Percentiles rank a stretch among this genome's conserved stretches.
These are phyloP conservation scores for Cydonia oblonga DNA, from an alignment of 331 rosid genomes.

Conservation along the genomic window DNA sequence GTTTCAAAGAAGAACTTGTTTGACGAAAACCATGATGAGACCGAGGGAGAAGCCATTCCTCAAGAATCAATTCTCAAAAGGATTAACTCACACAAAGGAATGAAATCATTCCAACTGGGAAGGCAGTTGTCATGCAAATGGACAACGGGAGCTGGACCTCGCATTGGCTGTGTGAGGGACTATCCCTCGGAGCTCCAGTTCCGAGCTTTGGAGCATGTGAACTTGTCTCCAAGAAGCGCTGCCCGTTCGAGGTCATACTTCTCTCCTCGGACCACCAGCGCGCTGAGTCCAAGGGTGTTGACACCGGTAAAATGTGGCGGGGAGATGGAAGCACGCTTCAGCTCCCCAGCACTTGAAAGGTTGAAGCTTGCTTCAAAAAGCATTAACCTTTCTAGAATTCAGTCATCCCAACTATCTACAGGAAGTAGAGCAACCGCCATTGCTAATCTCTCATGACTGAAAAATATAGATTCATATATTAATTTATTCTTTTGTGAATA, in stretches of 20 bases:
- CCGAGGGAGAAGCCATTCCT: conserved; percentile 40
- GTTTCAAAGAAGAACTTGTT: conserved; percentile 11
- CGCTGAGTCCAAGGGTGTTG: conserved; percentile 29
- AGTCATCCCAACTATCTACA: conserved; percentile 31
- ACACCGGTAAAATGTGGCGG: conserved; percentile 8
- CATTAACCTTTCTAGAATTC: conserved; percentile 16
- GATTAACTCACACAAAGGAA: conserved; percentile 71
- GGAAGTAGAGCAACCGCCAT: conserved; percentile 30
- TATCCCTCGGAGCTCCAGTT: conserved; percentile 83
- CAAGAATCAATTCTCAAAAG: conserved; percentile 65
- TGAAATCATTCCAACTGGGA: conserved; percentile 74
- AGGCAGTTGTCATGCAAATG: conserved; percentile 88
- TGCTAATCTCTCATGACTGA: conserved; percentile 18
- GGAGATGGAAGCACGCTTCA: conserved; percentile 9
- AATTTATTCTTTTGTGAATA: conserved; percentile 54
- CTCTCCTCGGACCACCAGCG: conserved; percentile 19
- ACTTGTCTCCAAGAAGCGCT: conserved; percentile 64
- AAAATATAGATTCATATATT: conserved; percentile 24
- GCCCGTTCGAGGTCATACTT: conserved; percentile 22
- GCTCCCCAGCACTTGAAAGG: neutral
- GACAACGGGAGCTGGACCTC: conserved; percentile 98
- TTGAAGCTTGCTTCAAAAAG: neutral
- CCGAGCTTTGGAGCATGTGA: conserved; percentile 74
- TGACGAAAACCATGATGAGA: conserved; percentile 25
- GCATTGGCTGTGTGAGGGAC: conserved; percentile 86